Conservation (phyloP, 192 early-diverging fungal genomes). For the Oehlia diaphana region DNA sequence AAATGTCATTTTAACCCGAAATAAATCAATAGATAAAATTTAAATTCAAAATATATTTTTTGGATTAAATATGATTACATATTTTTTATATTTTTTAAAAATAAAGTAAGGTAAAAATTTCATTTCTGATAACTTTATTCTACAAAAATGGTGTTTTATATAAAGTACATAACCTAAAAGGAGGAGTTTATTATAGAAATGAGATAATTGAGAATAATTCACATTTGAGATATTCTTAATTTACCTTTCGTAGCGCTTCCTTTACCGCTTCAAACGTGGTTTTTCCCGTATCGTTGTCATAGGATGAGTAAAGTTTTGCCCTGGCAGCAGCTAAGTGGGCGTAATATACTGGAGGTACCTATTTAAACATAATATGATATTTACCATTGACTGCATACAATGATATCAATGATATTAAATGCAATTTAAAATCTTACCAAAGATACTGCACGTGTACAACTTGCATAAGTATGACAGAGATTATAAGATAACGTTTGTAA, state of each 20-base stretch:
- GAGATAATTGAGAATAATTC: background rate
- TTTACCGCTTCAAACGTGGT: slow-evolving; percentile 37
- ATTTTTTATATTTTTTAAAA: too few species aligned
- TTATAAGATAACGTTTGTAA: slow-evolving; percentile 88
- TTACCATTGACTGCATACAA: background rate
- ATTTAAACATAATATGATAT: too few species aligned
- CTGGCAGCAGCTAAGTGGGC: slow-evolving; percentile 84
- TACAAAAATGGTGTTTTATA: background rate
- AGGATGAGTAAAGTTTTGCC: slow-evolving; percentile 58
- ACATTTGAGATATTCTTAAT: background rate
- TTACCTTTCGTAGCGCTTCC: slow-evolving; percentile 37
- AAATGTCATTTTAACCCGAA: too few species aligned
- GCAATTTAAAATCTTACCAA: slow-evolving; percentile 39
- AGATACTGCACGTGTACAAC: slow-evolving; percentile 85
- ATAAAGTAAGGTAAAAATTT: too few species aligned
- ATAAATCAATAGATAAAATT: too few species aligned
- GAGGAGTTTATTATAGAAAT: background rate
- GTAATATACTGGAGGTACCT: slow-evolving; percentile 87
- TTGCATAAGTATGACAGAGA: slow-evolving; percentile 89
- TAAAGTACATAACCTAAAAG: background rate
- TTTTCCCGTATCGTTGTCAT: slow-evolving; percentile 31
- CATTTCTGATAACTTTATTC: too few species aligned
- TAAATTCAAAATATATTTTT: too few species aligned
- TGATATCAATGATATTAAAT: background rate
- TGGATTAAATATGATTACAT: too few species aligned